These are phyloP conservation scores for Phytophthora agathidicida DNA, from an alignment of 352 stramenopile genomes.

Conservation along the genomic window DNA sequence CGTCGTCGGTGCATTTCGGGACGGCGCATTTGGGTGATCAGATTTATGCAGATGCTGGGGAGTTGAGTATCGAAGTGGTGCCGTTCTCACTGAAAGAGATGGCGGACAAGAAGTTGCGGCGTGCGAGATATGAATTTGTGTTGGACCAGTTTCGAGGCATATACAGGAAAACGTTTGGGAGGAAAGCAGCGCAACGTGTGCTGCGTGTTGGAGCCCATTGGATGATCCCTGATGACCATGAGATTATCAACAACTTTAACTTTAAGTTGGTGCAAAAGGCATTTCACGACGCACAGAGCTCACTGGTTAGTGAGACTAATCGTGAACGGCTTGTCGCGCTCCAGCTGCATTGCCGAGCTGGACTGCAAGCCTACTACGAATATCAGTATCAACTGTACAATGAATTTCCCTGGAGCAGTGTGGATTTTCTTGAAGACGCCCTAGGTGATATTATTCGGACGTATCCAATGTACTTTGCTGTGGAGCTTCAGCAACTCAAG, in stretches of 20 bases:
- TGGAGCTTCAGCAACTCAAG: constrained; percentile 49
- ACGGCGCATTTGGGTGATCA: constrained; percentile 65
- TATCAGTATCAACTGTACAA: constrained; percentile 70
- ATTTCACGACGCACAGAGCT: constrained; percentile 8
- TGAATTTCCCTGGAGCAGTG: constrained; percentile 40
- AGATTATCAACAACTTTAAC: constrained; percentile 83
- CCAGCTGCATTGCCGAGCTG: constrained; percentile 61
- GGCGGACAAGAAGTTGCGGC: constrained; percentile 7
- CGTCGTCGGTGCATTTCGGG: constrained; percentile 48
- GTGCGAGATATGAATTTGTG: constrained; percentile 23
- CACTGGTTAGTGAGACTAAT: constrained; percentile 5
- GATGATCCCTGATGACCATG: constrained; percentile 85
- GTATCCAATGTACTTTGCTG: constrained; percentile 51
- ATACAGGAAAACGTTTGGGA: constrained; percentile 67
- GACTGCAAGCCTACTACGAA: constrained; percentile 67
- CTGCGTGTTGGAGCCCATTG: constrained; percentile 69
- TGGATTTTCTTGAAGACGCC: constrained; percentile 52
- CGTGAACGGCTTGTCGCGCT: constrained; percentile 33
- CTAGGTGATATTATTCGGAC: constrained; percentile 38
- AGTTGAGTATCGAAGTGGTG: constrained; percentile 33
- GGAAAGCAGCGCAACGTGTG: constrained; percentile 50
- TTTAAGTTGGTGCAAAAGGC: constrained; percentile 41
- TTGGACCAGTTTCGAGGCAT: constrained; percentile 53
- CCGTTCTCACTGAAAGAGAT: constrained; percentile 33
- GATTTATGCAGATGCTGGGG: constrained; percentile 57